Percentiles rank a stretch among this genome's conserved stretches.
Conservation (phyloP, 768 basidiomycete genomes). For the Tulasnella calospora region DNA sequence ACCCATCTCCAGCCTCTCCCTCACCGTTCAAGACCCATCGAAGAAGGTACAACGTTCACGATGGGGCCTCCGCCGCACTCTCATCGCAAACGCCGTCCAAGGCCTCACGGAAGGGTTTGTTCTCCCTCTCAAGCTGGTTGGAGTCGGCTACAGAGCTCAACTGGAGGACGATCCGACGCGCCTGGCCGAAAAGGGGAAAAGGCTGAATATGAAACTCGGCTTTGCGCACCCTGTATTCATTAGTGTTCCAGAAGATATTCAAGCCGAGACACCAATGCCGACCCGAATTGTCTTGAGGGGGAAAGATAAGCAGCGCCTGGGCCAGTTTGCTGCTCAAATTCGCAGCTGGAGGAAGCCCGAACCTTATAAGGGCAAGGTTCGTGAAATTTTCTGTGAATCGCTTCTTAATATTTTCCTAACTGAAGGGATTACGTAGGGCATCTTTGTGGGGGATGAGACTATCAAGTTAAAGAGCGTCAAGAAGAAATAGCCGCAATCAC, state of each 20-base stretch:
- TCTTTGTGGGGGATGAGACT: conserved; percentile 90
- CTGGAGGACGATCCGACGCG: conserved; percentile 71
- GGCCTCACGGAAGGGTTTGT: conserved; percentile 88
- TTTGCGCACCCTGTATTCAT: conserved; percentile 84
- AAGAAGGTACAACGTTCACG: conserved; percentile 75
- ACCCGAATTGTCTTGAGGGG: conserved; percentile 80
- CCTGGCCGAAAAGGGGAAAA: conserved; percentile 55
- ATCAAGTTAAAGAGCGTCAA: conserved; percentile 88
- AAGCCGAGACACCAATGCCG: conserved; percentile 69
- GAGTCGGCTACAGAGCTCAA: conserved; percentile 87
- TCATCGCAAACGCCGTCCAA: conserved; percentile 81
- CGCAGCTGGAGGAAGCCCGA: conserved; percentile 83
- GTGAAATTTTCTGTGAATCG: conserved; percentile 33
- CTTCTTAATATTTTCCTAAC: not conserved
- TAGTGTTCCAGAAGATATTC: conserved; percentile 76
- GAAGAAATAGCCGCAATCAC: conserved; percentile 65
- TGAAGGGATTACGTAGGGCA: conserved; percentile 54
- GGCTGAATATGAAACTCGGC: conserved; percentile 87
- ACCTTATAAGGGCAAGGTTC: conserved; percentile 95
- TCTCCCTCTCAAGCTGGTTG: conserved; percentile 81
- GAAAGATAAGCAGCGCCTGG: conserved; percentile 82
- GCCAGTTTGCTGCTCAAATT: conserved; percentile 82
- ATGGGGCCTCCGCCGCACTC: conserved; percentile 93
- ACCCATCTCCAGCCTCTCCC: conserved; percentile 41
- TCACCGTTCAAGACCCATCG: conserved; percentile 51